Percentiles rank a stretch among this genome's conserved stretches.
Evolutionary conservation across 2,329 filamentous ascomycete genomes (phyloP).

Genomic region (Tolypocladium inflatum): DNA sequence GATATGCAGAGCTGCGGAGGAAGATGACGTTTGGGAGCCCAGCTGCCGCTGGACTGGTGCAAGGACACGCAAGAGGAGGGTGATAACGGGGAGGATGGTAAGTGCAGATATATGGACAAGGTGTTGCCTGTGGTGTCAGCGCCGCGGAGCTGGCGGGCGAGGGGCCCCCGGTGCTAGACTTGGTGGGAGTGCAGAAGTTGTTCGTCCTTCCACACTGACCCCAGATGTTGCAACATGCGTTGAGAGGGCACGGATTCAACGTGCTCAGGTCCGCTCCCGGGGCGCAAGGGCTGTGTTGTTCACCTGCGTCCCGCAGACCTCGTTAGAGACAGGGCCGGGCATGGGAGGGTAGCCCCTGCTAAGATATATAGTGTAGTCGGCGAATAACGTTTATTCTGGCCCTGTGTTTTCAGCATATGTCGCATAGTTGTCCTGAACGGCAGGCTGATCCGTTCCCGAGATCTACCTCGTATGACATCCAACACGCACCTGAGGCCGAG

Average conservation of each 20-base stretch:
- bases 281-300: not conserved
- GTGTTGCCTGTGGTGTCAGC: too few species aligned
- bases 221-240: slow-evolving; percentile 7
- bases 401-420: not conserved
- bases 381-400: not conserved
- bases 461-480: not conserved
- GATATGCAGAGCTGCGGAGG: too few species aligned
- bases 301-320: not conserved
- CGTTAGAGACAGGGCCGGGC: not conserved
- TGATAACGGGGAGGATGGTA: too few species aligned
- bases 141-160: too few species aligned
- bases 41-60: too few species aligned
- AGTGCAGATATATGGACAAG: too few species aligned
- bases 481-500: not conserved
- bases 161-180: too few species aligned
- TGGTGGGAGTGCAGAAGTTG: not conserved
- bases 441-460: not conserved
- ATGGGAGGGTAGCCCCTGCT: not conserved
- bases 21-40: too few species aligned
- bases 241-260: slow-evolving; percentile 20
- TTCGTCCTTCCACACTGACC: not conserved
- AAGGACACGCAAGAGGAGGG: too few species aligned
- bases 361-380: not conserved
- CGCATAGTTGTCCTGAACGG: not conserved
- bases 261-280: not conserved